Base-by-base conservation (phyloP, 2,329 filamentous ascomycete genomes). In the Fusarium concolor region DNA sequence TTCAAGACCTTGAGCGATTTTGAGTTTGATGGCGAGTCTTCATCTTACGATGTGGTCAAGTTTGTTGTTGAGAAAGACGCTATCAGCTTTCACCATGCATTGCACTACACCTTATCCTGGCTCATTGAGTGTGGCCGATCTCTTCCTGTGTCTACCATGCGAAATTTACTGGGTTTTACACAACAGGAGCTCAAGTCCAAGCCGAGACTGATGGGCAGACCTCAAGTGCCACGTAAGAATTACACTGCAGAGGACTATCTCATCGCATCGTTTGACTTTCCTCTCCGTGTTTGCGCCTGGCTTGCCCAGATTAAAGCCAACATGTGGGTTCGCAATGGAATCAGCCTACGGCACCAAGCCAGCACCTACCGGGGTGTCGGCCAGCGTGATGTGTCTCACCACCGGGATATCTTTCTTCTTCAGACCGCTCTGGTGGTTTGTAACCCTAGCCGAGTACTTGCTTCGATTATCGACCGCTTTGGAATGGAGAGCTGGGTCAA, bases 241-340 rank as follows among this genome's bases (percentile, higher is more conserved):
- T 86, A 87, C 66, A 83, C 82, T 0, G 81, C 90, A 0, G 92
- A 97, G 72, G 93, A 97, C 76, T 90, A 94, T 74, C 83, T 97
- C 22, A 89, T 97, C 77, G 90, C 92, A 3, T 88, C 94, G 51
- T 97, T 99, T 74, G 96, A 99, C 77, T 97, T 93, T 73, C 95
- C 96, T 1, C 84, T 99, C 6, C 88, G 96, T 52, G 94, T 98
- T 1, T 97, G 94, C 76, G 94, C 93, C 20, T 99, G 96, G 96
- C 84, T 99, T 31, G 92, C 96, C 8, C 96, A 99, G 81, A 98
- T 99, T 89, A 97, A 97, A 78, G 94, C 95, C 18, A 93, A 94
- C 51, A 97, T 98, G 90, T 99, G 96, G 96, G 95, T 99, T 67
- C 90, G 96, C 56, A 99, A 99, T 76, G 96, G 96, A 3, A 93